Evolutionary conservation across 139 green algal species (phyloP), one percentile per base, ranked within the genome.

Genomic region (Chlamydomonas sp.): DNA sequence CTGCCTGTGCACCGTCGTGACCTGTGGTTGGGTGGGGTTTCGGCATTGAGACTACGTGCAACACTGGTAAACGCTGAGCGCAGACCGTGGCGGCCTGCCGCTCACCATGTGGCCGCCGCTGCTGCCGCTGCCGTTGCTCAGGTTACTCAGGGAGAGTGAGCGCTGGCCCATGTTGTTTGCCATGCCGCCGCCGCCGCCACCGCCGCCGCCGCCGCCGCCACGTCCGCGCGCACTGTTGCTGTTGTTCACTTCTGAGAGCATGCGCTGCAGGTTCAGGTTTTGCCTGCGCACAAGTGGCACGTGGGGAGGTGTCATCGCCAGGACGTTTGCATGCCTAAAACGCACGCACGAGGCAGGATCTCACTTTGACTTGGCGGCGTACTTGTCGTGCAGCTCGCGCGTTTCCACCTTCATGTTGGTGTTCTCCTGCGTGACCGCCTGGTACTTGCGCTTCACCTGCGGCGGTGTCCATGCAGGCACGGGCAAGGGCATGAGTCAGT

Each of bases 341-440:
- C n/a, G n/a, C n/a, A n/a, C n/a, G n/a, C 43, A 54, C 43, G 16
- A 16, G 43, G 16, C 13, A n/a, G 10, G 43, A 6, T 36, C 84
- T 75, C 48, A 90, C 85, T 76, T 77, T 16, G 82, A 67, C 65
- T 90, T 90, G 49, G 87, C 78, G 8, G 59, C 67, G 68, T 91
- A 91, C 72, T 91, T 91, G 47, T 90, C 83, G 57, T 83, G 76
- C 68, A 91, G 75, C 74, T 90, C 84, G 22, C 79, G 49, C 36
- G 80, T 91, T 66, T 88, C 85, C 24, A 73, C 70, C 35, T 84
- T 72, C 36, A 89, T 73, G 49, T 70, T 74, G 39, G 80, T 65
- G 65, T 79, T 82, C 35, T 77, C 35, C 38, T 82, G 67, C 66
- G 72, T 35, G 22, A 79, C 38, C 60, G 83, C 79, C 54, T 87